phyloP scores from a whole-genome alignment of 2,329 filamentous ascomycete genomes.

The Rhynchosporium secalis region DNA sequence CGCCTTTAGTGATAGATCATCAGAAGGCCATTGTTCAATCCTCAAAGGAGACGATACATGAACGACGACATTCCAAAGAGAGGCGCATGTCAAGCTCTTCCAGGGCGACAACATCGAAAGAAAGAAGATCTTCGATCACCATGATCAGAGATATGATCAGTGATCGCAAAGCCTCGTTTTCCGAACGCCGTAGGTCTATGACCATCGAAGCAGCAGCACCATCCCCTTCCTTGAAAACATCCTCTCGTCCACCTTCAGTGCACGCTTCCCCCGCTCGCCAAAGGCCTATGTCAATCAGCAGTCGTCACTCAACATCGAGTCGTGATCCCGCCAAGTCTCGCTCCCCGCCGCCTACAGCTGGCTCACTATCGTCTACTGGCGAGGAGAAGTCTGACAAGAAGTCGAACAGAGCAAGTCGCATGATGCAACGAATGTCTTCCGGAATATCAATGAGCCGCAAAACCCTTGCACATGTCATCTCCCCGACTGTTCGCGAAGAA shows the following conservation, averaged over 20 bases:
- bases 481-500: constrained; percentile 43
- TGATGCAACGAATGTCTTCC: constrained; percentile 68
- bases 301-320: constrained; percentile 48
- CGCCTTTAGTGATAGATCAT: constrained; percentile 59
- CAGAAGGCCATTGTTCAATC: constrained; percentile 43
- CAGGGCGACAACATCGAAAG: constrained; percentile 31
- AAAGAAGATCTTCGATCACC: constrained; percentile 58
- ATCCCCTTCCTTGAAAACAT: constrained; percentile 45
- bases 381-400: constrained; percentile 57
- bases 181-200: constrained; percentile 45
- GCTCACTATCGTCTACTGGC: constrained; percentile 42
- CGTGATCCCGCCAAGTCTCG: constrained; percentile 30
- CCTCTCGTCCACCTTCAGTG: constrained; percentile 48
- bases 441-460: constrained; percentile 49
- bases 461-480: constrained; percentile 39
- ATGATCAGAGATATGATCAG: constrained; percentile 57
- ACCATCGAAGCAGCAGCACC: constrained; percentile 47
- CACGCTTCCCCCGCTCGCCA: constrained; percentile 49
- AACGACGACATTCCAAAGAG: constrained; percentile 48
- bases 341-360: constrained; percentile 44
- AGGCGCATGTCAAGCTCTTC: constrained; percentile 33
- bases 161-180: constrained; percentile 54
- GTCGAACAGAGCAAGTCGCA: constrained; percentile 45
- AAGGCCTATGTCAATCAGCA: constrained; percentile 66
- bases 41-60: constrained; percentile 49